Evolutionary conservation across 2,329 filamentous ascomycete species (phyloP).

Genomic region (Paraphoma sp.): DNA sequence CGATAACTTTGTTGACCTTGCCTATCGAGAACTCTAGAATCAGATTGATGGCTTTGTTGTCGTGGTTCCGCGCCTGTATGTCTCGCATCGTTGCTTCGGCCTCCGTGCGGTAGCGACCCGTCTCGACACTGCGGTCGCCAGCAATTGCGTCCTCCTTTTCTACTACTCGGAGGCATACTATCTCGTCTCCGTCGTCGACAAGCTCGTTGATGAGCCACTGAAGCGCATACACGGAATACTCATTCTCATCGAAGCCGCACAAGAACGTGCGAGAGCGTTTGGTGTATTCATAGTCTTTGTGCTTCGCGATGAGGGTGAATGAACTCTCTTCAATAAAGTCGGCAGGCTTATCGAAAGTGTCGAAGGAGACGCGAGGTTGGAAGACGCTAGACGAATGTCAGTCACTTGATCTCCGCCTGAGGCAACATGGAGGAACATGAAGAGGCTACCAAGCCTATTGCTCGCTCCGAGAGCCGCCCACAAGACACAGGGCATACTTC

Average conservation of each 20-base stretch:
- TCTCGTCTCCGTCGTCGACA: conserved; percentile 91
- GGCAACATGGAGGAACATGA: conserved; percentile 26
- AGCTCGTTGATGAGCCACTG: conserved; percentile 93
- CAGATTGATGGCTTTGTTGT: conserved; percentile 83
- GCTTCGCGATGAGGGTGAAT: conserved; percentile 83
- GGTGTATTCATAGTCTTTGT: conserved; percentile 82
- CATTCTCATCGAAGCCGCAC: conserved; percentile 87
- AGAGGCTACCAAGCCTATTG: conserved; percentile 25
- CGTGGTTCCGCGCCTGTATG: conserved; percentile 80
- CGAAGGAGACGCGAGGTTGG: conserved; percentile 73
- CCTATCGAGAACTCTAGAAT: conserved; percentile 87
- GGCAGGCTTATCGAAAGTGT: conserved; percentile 73
- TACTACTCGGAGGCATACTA: conserved; percentile 87
- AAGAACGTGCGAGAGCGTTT: conserved; percentile 87
- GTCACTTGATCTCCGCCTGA: conserved; percentile 17
- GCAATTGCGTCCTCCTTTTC: conserved; percentile 80
- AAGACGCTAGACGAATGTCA: conserved; percentile 59
- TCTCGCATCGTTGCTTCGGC: conserved; percentile 76
- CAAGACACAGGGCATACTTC: conserved; percentile 30
- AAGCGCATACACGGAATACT: conserved; percentile 89
- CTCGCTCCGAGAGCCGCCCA: conserved; percentile 24
- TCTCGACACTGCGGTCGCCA: conserved; percentile 65
- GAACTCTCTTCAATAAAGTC: conserved; percentile 66
- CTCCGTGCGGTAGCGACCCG: conserved; percentile 76
- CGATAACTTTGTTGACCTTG: conserved; percentile 88